These are phyloP conservation scores for Lactarius psammicola DNA, from an alignment of 768 basidiomycete genomes.

Conservation along the genomic window DNA sequence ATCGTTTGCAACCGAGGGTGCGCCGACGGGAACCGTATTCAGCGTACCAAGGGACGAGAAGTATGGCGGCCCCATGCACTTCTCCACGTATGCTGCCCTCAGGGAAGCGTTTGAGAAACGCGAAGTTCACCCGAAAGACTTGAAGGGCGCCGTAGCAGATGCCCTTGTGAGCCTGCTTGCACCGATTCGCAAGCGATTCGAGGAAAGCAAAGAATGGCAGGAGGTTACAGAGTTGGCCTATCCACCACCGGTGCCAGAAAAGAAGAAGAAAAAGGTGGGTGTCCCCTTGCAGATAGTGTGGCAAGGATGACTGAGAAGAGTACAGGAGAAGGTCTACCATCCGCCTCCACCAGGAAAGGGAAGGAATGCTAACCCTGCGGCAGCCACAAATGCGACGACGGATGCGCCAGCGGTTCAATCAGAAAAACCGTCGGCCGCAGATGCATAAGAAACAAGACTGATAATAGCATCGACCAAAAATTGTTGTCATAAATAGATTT, in stretches of 20 bases:
- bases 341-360: slow-evolving; percentile 82
- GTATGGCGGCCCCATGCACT: slow-evolving; percentile 79
- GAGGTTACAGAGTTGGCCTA: slow-evolving; percentile 76
- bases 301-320: slow-evolving; percentile 5
- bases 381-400: slow-evolving; percentile 5
- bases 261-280: slow-evolving; percentile 62
- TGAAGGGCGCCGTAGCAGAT: slow-evolving; percentile 76
- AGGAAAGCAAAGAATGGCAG: slow-evolving; percentile 78
- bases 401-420: not conserved
- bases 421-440: not conserved
- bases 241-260: slow-evolving; percentile 65
- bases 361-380: slow-evolving; percentile 46
- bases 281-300: not conserved
- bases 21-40: slow-evolving; percentile 82
- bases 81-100: slow-evolving; percentile 60
- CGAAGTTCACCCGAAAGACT: slow-evolving; percentile 83
- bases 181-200: slow-evolving; percentile 78
- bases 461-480: not conserved
- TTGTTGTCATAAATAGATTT: not conserved
- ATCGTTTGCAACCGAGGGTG: slow-evolving; percentile 63
- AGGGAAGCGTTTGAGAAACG: slow-evolving; percentile 72
- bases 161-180: slow-evolving; percentile 72
- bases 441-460: not conserved
- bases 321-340: slow-evolving; percentile 76
- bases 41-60: slow-evolving; percentile 75